Conservation (phyloP, 2,329 filamentous ascomycete species). For the Neonectria faginata region DNA sequence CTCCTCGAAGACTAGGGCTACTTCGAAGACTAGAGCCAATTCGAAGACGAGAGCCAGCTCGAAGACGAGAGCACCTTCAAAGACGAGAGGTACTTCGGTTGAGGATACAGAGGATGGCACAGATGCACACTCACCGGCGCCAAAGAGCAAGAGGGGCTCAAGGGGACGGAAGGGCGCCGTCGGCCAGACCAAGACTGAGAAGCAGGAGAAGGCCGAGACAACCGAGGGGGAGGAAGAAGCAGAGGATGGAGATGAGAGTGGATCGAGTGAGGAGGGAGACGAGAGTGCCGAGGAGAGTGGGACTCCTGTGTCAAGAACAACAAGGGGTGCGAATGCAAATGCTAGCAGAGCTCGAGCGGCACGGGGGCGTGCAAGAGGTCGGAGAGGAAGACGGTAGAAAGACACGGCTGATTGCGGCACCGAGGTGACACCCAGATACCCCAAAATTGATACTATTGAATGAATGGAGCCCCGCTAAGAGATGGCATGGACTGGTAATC, state of each 20-base stretch:
- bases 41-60: conserved; percentile 29
- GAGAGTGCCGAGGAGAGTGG: conserved; percentile 53
- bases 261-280: conserved; percentile 50
- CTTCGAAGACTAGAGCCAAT: background rate
- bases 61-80: conserved; percentile 52
- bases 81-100: conserved; percentile 57
- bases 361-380: conserved; percentile 49
- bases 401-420: background rate
- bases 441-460: conserved; percentile 10
- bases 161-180: conserved; percentile 59
- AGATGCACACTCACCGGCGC: conserved; percentile 52
- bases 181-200: conserved; percentile 56
- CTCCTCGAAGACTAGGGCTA: background rate
- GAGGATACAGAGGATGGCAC: conserved; percentile 62
- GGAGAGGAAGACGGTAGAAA: conserved; percentile 43
- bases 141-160: conserved; percentile 56
- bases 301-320: conserved; percentile 53
- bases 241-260: conserved; percentile 52
- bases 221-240: conserved; percentile 53
- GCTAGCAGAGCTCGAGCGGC: conserved; percentile 49
- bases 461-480: background rate
- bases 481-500: background rate
- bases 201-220: conserved; percentile 51
- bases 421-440: conserved; percentile 24
- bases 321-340: conserved; percentile 43